These are phyloP conservation scores for Calocera cornea DNA, from an alignment of 768 basidiomycete genomes.

Conservation along the genomic window DNA sequence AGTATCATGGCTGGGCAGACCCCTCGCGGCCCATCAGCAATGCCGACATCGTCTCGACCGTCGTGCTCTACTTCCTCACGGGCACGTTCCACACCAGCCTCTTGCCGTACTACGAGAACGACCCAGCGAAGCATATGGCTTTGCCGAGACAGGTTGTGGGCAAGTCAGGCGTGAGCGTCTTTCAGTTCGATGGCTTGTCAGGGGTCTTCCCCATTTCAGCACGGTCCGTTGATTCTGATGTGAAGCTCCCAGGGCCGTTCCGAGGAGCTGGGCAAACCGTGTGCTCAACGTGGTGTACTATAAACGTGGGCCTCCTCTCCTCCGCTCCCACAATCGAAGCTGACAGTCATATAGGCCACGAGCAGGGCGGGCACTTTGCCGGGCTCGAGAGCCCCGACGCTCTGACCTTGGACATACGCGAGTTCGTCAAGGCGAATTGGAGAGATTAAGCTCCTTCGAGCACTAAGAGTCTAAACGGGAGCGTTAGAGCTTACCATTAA, in stretches of 20 bases:
- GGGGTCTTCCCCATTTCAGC: too few relatives aligned
- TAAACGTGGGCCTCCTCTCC: not conserved
- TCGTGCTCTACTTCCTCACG: constrained; percentile 16
- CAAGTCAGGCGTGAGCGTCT: constrained; percentile 10
- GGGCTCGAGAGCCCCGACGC: not conserved
- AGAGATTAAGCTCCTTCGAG: too few relatives aligned
- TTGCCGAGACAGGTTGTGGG: not conserved
- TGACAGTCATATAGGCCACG: not conserved
- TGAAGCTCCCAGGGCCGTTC: not conserved
- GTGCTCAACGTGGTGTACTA: not conserved
- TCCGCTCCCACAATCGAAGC: not conserved
- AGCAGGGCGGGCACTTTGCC: not conserved
- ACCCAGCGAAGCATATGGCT: not conserved
- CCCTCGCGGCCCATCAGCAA: not conserved
- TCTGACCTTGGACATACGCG: not conserved
- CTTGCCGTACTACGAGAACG: constrained; percentile 14
- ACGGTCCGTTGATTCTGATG: too few relatives aligned
- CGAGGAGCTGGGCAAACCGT: not conserved
- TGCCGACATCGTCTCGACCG: constrained; percentile 14
- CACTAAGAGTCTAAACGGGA: too few relatives aligned
- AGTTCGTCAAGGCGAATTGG: not conserved
- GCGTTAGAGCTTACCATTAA: too few relatives aligned
- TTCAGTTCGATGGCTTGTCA: constrained; percentile 12
- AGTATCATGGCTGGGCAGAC: constrained; percentile 12
- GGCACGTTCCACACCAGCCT: constrained; percentile 14